A percentile compares a stretch with the other conserved stretches of the same genome.
Conservation (phyloP, 2,329 filamentous ascomycete species). For the Diaporthe sp. region DNA sequence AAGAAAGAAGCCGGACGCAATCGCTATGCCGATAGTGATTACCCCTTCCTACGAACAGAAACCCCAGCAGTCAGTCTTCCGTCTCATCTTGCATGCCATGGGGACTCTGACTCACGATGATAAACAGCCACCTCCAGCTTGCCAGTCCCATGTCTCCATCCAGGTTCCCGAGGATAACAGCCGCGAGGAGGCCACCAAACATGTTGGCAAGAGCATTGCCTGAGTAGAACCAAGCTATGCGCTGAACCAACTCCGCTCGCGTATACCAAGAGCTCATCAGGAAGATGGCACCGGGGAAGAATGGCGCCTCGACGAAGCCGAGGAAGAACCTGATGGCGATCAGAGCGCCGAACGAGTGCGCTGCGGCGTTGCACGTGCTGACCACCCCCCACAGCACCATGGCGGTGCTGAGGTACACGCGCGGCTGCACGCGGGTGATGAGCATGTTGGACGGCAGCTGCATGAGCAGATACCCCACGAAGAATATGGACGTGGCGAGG, state of each 20-base stretch:
- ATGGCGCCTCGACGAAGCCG: slow-evolving; percentile 61
- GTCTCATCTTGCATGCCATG: background rate
- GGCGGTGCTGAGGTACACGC: slow-evolving; percentile 64
- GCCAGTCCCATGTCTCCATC: slow-evolving; percentile 46
- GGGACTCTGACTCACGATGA: slow-evolving; percentile 45
- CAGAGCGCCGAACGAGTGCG: slow-evolving; percentile 57
- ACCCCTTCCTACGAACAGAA: slow-evolving; percentile 15
- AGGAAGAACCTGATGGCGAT: slow-evolving; percentile 64
- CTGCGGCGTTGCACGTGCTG: slow-evolving; percentile 62
- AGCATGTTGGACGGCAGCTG: slow-evolving; percentile 72
- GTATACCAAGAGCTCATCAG: slow-evolving; percentile 63
- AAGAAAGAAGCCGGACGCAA: slow-evolving; percentile 40
- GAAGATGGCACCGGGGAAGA: slow-evolving; percentile 64
- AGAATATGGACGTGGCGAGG: slow-evolving; percentile 67
- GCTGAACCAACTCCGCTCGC: slow-evolving; percentile 57
- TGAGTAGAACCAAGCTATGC: slow-evolving; percentile 63
- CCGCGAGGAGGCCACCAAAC: slow-evolving; percentile 65
- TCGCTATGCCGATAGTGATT: slow-evolving; percentile 40
- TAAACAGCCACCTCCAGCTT: slow-evolving; percentile 55
- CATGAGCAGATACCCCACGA: slow-evolving; percentile 73
- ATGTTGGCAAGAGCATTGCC: slow-evolving; percentile 64
- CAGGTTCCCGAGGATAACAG: slow-evolving; percentile 61
- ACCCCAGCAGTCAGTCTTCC: background rate
- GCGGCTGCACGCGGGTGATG: slow-evolving; percentile 67
- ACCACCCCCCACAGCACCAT: slow-evolving; percentile 60